A percentile compares a stretch with the other conserved stretches of the same genome.
Conservation (phyloP, 805 yeast genomes). For the Saturnispora hagleri region DNA sequence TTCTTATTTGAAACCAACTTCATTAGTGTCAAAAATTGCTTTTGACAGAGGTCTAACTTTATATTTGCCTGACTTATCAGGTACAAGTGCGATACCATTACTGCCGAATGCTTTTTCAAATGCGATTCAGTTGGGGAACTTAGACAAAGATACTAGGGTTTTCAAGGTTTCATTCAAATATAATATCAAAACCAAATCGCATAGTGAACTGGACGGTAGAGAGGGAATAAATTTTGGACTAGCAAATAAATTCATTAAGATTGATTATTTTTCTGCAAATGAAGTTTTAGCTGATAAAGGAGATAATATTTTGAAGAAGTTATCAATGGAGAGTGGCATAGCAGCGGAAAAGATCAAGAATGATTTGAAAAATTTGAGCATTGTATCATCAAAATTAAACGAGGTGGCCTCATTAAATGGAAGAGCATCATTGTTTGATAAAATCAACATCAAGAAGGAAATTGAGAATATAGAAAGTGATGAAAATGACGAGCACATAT, state of each 20-base stretch:
- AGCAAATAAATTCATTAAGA: slow-evolving; percentile 38
- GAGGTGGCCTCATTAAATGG: slow-evolving; percentile 28
- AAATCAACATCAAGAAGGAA: slow-evolving; percentile 17
- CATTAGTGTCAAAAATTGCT: slow-evolving; percentile 44
- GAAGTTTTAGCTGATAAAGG: slow-evolving; percentile 30
- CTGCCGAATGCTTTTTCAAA: slow-evolving; percentile 50
- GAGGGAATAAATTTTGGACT: slow-evolving; percentile 32
- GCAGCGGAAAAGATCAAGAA: slow-evolving; percentile 11
- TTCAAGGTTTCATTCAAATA: slow-evolving; percentile 33
- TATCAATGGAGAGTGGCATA: slow-evolving; percentile 7
- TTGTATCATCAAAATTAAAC: slow-evolving; percentile 25
- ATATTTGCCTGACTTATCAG: slow-evolving; percentile 49
- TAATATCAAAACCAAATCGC: slow-evolving; percentile 16
- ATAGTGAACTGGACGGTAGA: slow-evolving; percentile 16
- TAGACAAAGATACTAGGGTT: slow-evolving; percentile 38
- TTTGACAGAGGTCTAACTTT: slow-evolving; percentile 53
- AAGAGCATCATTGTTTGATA: slow-evolving; percentile 24
- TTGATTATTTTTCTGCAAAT: slow-evolving; percentile 62
- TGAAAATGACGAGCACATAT: slow-evolving; percentile 19
- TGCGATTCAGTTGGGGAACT: slow-evolving; percentile 34
- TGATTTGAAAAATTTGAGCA: slow-evolving; percentile 31
- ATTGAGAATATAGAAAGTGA: slow-evolving; percentile 17
- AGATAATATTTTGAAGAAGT: slow-evolving; percentile 2
- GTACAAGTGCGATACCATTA: slow-evolving; percentile 46
- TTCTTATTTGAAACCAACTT: slow-evolving; percentile 41